Conservation (phyloP, 2,329 filamentous ascomycete species). For the Albifimbria verrucaria region DNA sequence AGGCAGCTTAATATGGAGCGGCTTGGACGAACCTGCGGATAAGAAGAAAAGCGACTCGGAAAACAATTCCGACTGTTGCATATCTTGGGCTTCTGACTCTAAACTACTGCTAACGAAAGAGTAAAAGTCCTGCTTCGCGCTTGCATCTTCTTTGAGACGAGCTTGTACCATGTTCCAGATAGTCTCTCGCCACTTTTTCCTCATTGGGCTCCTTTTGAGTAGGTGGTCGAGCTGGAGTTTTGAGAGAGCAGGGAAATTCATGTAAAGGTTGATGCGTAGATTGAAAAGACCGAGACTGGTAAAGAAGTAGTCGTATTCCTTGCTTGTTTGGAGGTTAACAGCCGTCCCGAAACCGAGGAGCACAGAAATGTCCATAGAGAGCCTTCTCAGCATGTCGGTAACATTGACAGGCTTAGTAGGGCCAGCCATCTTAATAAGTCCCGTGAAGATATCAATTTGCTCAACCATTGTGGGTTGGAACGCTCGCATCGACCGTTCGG, state of each 20-base stretch:
- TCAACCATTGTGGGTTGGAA: constrained; percentile 3
- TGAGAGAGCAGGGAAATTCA: not conserved
- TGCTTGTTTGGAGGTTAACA: not conserved
- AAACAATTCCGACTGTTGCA: not conserved
- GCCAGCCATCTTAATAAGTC: not conserved
- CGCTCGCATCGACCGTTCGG: constrained; percentile 3
- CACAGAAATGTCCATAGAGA: not conserved
- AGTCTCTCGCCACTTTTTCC: not conserved
- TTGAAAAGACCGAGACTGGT: not conserved
- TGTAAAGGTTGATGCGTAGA: not conserved
- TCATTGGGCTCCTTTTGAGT: not conserved
- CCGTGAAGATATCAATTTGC: constrained; percentile 2
- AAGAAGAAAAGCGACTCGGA: not conserved
- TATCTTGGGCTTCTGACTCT: not conserved
- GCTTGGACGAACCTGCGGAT: not conserved
- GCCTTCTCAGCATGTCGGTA: not conserved
- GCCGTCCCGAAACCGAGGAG: not conserved
- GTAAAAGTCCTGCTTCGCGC: not conserved
- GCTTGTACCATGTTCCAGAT: not conserved
- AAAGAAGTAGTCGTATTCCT: not conserved
- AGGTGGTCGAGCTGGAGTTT: not conserved
- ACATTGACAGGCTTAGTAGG: not conserved
- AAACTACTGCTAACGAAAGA: not conserved
- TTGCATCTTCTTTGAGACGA: not conserved
- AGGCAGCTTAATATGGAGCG: not conserved